Evolutionary conservation across 306 rosid genomes (phyloP), one percentile per base, ranked within the genome.

Genomic region (Rosa rugosa): DNA sequence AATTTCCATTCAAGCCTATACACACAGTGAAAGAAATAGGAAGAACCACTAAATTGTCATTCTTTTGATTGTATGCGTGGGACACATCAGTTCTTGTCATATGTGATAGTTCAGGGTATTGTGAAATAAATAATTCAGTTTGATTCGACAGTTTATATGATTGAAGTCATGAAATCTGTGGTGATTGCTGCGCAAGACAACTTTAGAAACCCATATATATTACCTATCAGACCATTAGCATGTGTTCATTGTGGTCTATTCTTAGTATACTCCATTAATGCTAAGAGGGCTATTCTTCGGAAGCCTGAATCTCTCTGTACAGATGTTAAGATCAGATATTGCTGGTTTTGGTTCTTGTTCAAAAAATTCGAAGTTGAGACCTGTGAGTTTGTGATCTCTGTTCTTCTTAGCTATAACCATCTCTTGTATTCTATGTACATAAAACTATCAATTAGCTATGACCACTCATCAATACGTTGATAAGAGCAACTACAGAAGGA

Each of bases 1-100:
- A 86, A 87, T 84, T 94, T 94, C 83, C 91, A 80, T 73, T 87
- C 98, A 27, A 83, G 85, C 74, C 75, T 84, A 77, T 77, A 76
- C 81, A 70, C 46, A 64, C 80, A 60, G 65, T 72, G 80, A 80
- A 38, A 49, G 40, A 2, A 56, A 1, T n/a, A 23, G 34, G 22
- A 17, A 54, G 18, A 77, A 17, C 2, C 25, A 36, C 31, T 46
- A 38, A 22, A 41, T 34, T 77, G 36, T 20, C 46, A 20, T 67
- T 73, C 13, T 68, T 54, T 69, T 59, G 7, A 59, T 66, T 67
- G 75, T 34, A 47, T 11, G 10, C 67, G 23, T 34, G 11, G 34
- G 62, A 27, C 46, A 65, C 46, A 65, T 65, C 17, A 17, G 2
- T 13, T 62, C 70, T 36, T 34, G 69, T 23, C 7, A n/a, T 71